A percentile compares a stretch with the other conserved stretches of the same genome.
Evolutionary conservation across 192 early-diverging fungal genomes (phyloP).

Genomic region (Chytriomyces hyalinus): DNA sequence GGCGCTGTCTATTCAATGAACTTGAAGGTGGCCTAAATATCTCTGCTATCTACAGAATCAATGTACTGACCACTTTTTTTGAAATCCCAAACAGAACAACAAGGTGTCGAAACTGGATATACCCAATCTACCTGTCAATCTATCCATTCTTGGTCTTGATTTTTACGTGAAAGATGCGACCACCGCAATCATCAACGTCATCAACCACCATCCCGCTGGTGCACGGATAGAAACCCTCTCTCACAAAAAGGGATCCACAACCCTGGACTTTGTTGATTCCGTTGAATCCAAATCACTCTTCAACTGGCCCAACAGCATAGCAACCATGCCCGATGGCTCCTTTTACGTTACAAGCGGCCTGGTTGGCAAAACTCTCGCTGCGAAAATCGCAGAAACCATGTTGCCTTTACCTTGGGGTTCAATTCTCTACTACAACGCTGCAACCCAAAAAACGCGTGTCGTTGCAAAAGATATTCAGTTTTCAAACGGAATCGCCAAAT

Average conservation of each 20-base stretch:
- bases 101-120: not conserved
- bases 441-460: conserved; percentile 8
- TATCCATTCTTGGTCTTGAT: not conserved
- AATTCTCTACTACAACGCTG: conserved; percentile 23
- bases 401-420: conserved; percentile 1
- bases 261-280: not conserved
- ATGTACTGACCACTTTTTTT: not conserved
- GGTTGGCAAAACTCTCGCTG: not conserved
- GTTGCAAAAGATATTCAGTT: conserved; percentile 21
- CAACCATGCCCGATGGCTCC: not conserved
- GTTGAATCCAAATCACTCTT: not conserved
- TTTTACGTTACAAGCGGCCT: conserved; percentile 28
- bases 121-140: not conserved
- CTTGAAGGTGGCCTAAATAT: conserved; percentile 10
- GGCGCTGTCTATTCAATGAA: conserved; percentile 22
- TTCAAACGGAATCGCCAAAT: conserved; percentile 10
- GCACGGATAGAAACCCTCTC: conserved; percentile 17
- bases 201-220: conserved; percentile 15
- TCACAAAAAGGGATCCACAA: conserved; percentile 14
- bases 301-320: conserved; percentile 1
- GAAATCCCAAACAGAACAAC: not conserved
- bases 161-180: conserved; percentile 1
- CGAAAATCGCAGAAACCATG: not conserved
- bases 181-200: conserved; percentile 12
- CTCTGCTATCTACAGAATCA: not conserved